Evolutionary conservation across 208 protist genomes (phyloP), one percentile per base, ranked within the genome.

Genomic region (Leishmania martiniquensis): DNA sequence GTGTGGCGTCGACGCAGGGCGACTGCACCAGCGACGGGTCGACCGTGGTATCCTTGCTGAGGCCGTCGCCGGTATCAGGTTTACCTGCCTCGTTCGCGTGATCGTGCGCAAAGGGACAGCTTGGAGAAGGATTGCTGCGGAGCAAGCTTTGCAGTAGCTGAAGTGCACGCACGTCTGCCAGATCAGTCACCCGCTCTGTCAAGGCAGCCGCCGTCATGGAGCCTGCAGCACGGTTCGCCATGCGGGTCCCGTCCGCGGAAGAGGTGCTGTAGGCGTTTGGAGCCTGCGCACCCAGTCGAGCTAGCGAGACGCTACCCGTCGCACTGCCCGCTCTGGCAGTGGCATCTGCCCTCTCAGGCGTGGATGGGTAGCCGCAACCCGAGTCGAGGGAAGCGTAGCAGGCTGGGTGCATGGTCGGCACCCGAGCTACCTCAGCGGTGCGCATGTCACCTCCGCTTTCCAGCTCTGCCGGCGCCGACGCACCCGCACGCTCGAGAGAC

Each of bases 81-180:
- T n/a, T 42, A 12, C 15, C 39, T 4, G 39, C 13, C 20, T 10
- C 3, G 7, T 72, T 49, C 1, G 39, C 49, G n/a, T 45, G 7
- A 29, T 42, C 25, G 34, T 68, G 29, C 10, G 52, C 7, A 62
- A 32, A 32, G n/a, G 39, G n/a, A 29, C 0, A 9, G 12, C n/a
- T 37, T 20, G 25, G 17, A n/a, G 39, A 15, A 2, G 72, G 66
- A 9, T 79, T 39, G 49, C 68, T 78, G 39, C 74, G 72, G 57
- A 72, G 39, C 25, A 83, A 63, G 25, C 79, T 78, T 51, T 76
- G 79, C 37, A 83, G 72, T 25, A 83, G 74, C 74, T 83, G 79
- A 60, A 79, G 15, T 1, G 62, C 42, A 20, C 79, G 79, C 42
- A 47, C 59, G 37, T 83, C 69, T 9, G 83, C 77, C 74, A 86